These are phyloP conservation scores for Dimocarpus longan DNA, from an alignment of 345 rosid genomes.

Conservation along the genomic window DNA sequence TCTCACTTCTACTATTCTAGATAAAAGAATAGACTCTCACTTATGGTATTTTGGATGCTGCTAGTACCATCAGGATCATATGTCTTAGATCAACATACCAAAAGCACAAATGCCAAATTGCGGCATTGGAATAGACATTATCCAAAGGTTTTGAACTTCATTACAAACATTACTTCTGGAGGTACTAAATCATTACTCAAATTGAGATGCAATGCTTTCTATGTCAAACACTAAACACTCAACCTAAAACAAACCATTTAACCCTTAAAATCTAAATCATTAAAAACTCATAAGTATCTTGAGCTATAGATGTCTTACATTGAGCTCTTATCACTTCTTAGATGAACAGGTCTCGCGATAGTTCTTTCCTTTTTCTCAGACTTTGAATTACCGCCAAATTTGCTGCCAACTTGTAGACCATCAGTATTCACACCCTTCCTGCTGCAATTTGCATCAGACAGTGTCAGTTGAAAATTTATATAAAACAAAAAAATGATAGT, in stretches of 20 bases:
- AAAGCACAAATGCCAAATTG: not conserved
- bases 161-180: not conserved
- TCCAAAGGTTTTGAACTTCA: not conserved
- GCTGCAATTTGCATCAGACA: constrained; percentile 18
- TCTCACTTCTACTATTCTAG: not conserved
- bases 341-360: constrained; percentile 38
- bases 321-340: constrained; percentile 25
- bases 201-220: not conserved
- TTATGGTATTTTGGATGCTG: too few species aligned
- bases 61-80: not conserved
- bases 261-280: not conserved
- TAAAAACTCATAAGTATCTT: not conserved
- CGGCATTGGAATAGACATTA: not conserved
- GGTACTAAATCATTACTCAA: not conserved
- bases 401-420: constrained; percentile 31
- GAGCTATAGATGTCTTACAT: constrained; percentile 35
- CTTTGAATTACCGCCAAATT: constrained; percentile 34
- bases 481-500: not conserved
- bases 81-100: not conserved
- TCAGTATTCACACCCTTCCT: constrained; percentile 36
- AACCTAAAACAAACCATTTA: not conserved
- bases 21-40: not conserved
- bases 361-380: constrained; percentile 36
- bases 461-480: constrained; percentile 14
- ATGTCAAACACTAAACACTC: not conserved